Percentiles rank a stretch among this genome's conserved stretches.
Conservation (phyloP, 495 filamentous ascomycete species). For the Astrothelium subdiscretum region DNA sequence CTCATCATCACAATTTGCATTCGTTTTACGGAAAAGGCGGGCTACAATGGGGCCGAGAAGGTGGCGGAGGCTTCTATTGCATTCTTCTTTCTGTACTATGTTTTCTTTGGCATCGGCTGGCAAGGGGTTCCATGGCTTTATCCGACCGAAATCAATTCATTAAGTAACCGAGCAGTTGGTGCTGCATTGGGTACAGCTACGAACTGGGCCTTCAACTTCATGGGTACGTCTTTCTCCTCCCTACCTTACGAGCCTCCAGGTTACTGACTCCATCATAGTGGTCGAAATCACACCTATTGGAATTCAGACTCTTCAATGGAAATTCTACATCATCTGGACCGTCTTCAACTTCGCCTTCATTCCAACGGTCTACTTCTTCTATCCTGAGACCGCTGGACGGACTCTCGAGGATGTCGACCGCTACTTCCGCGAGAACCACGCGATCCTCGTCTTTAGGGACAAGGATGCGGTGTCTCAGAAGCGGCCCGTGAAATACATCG, state of each 20-base stretch:
- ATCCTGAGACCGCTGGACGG: slow-evolving; percentile 47
- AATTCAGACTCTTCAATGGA: slow-evolving; percentile 48
- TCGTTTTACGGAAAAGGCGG: slow-evolving; percentile 29
- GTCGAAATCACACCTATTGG: slow-evolving; percentile 53
- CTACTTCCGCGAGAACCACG: slow-evolving; percentile 32
- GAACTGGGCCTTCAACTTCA: slow-evolving; percentile 52
- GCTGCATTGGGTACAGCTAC: slow-evolving; percentile 46
- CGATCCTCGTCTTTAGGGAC: slow-evolving; percentile 29
- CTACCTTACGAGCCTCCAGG: not conserved
- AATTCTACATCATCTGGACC: slow-evolving; percentile 55
- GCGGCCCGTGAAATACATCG: slow-evolving; percentile 29
- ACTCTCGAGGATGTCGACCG: slow-evolving; percentile 41
- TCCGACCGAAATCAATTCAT: slow-evolving; percentile 50
- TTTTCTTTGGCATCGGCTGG: slow-evolving; percentile 25
- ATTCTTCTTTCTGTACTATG: slow-evolving; percentile 28
- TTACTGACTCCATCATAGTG: slow-evolving; percentile 20
- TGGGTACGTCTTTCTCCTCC: slow-evolving; percentile 18
- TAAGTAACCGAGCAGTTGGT: slow-evolving; percentile 45
- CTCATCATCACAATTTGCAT: slow-evolving; percentile 46
- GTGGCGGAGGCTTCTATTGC: slow-evolving; percentile 29
- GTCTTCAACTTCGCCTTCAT: slow-evolving; percentile 49
- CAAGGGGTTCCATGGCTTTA: slow-evolving; percentile 37
- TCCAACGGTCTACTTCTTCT: slow-evolving; percentile 50
- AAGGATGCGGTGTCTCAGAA: slow-evolving; percentile 29
- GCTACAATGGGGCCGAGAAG: slow-evolving; percentile 13